phyloP scores from a whole-genome alignment of 2,329 filamentous ascomycete genomes.

The Penicillium italicum region DNA sequence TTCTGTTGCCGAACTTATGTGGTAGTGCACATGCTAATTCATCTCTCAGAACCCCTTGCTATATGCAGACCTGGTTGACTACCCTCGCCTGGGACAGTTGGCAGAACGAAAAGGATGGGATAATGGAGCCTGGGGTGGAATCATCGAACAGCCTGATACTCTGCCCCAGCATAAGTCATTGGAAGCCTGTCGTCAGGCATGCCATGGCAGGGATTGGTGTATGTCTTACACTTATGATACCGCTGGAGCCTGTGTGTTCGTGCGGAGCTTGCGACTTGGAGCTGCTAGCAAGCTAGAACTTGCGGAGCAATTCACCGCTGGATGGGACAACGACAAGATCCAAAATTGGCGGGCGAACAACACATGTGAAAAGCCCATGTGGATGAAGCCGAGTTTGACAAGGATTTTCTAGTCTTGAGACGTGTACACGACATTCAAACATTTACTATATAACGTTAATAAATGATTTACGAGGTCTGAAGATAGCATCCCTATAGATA shows the following conservation, averaged over 20 bases:
- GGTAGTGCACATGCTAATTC: not conserved
- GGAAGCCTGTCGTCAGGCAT: constrained; percentile 27
- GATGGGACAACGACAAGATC: constrained; percentile 30
- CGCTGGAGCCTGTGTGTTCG: constrained; percentile 23
- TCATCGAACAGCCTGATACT: constrained; percentile 25
- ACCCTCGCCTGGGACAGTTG: constrained; percentile 23
- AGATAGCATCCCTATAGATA: not conserved
- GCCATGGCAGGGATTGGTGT: constrained; percentile 24
- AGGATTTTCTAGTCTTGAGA: constrained; percentile 23
- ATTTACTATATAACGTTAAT: not conserved
- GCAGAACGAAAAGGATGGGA: constrained; percentile 31
- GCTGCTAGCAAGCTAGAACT: constrained; percentile 10
- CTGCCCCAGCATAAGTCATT: constrained; percentile 28
- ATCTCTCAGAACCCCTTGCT: constrained; percentile 18
- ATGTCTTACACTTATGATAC: constrained; percentile 27
- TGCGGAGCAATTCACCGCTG: constrained; percentile 19
- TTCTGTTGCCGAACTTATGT: not conserved
- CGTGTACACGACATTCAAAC: not conserved
- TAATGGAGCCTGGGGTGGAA: constrained; percentile 35
- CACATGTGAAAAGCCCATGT: constrained; percentile 20
- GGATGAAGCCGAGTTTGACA: constrained; percentile 28
- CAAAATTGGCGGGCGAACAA: constrained; percentile 19
- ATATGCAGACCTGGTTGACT: constrained; percentile 33
- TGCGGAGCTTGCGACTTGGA: constrained; percentile 24
- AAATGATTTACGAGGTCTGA: not conserved